Conservation (phyloP, 371 early-diverging fungal species). For the Apophysomyces ossiformis region DNA sequence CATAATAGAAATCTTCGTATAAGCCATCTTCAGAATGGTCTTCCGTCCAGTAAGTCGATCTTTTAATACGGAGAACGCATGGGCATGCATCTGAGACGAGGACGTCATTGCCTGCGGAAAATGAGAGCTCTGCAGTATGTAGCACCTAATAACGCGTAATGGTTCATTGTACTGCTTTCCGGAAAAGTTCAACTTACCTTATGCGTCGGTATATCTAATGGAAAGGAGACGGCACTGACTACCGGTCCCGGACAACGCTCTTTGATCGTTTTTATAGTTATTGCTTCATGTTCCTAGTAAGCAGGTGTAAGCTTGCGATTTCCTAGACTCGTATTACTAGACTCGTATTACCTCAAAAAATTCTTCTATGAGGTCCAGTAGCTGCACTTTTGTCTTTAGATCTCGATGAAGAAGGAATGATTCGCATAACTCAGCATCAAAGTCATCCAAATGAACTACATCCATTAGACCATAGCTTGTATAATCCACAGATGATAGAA, state of each 20-base stretch:
- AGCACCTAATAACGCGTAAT: constrained; percentile 35
- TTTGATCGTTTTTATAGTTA: constrained; percentile 41
- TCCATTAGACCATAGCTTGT: constrained; percentile 66
- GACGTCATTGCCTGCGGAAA: constrained; percentile 46
- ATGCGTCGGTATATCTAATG: constrained; percentile 54
- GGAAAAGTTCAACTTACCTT: constrained; percentile 35
- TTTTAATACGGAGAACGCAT: constrained; percentile 58
- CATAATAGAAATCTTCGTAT: constrained; percentile 62
- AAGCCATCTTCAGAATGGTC: constrained; percentile 16
- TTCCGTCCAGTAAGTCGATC: constrained; percentile 63
- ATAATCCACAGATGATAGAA: constrained; percentile 60
- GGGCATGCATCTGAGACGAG: constrained; percentile 62
- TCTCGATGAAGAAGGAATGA: constrained; percentile 61
- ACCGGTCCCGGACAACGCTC: constrained; percentile 31
- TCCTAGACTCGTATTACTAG: constrained; percentile 18
- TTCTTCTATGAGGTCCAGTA: constrained; percentile 55
- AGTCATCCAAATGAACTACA: constrained; percentile 60
- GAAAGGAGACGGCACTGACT: constrained; percentile 51
- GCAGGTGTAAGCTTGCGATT: not conserved
- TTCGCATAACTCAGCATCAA: constrained; percentile 63
- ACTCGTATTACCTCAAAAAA: constrained; percentile 47
- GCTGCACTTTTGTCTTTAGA: constrained; percentile 50
- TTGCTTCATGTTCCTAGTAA: constrained; percentile 38
- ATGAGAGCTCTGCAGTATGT: constrained; percentile 63
- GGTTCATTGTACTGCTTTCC: not conserved